A percentile compares a stretch with the other conserved stretches of the same genome.
These are phyloP conservation scores for Chloromonas sp. DNA, from an alignment of 163 green algal species.

Conservation along the genomic window DNA sequence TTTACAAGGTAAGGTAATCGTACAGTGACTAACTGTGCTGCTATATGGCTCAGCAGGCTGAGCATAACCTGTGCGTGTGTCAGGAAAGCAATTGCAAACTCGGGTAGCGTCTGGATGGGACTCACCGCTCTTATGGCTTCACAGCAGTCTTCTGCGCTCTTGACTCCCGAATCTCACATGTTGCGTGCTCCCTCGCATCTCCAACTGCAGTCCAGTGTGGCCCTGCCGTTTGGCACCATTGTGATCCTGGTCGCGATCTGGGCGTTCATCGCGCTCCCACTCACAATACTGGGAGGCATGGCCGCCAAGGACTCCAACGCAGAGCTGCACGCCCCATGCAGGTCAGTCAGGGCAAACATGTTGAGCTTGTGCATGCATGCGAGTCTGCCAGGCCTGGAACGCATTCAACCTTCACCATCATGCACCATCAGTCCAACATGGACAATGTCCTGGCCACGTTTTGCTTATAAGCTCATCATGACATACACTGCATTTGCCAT, in stretches of 20 bases:
- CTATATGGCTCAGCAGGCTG: not conserved
- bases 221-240: constrained; percentile 86
- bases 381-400: not conserved
- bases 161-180: too few relatives aligned
- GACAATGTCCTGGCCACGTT: too few relatives aligned
- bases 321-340: constrained; percentile 67
- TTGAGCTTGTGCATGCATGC: not conserved
- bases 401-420: too few relatives aligned
- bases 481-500: too few relatives aligned
- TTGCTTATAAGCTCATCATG: too few relatives aligned
- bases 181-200: too few relatives aligned
- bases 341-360: constrained; percentile 1
- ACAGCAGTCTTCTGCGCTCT: not conserved
- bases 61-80: not conserved
- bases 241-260: constrained; percentile 88
- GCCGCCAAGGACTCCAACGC: constrained; percentile 84
- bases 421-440: too few relatives aligned
- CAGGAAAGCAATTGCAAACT: not conserved
- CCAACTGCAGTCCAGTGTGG: constrained; percentile 43
- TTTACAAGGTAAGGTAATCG: constrained; percentile 18
- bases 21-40: not conserved
- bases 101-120: not conserved
- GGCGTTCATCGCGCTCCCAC: constrained; percentile 90
- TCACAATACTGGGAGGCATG: constrained; percentile 90
- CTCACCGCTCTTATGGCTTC: not conserved